These are phyloP conservation scores for Stephanodiscus triporus DNA, from an alignment of 108 stramenopile genomes.

Conservation along the genomic window DNA sequence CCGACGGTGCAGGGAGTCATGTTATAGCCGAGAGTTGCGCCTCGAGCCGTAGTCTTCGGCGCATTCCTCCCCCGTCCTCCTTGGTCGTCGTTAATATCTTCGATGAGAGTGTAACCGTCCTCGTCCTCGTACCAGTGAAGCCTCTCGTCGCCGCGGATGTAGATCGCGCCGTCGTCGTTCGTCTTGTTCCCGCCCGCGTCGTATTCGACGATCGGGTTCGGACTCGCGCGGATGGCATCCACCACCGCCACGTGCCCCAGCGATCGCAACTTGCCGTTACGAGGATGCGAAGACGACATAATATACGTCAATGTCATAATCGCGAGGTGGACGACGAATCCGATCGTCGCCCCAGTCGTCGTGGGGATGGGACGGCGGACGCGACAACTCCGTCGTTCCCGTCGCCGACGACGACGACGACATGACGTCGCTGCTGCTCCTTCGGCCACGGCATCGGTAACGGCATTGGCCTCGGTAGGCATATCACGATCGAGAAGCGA, in stretches of 20 bases:
- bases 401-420: background rate
- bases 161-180: conserved; percentile 18
- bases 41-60: background rate
- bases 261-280: background rate
- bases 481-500: too few relatives aligned
- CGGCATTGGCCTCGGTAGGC: too few relatives aligned
- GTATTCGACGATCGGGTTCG: conserved; percentile 27
- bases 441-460: too few relatives aligned
- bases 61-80: background rate
- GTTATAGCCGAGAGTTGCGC: too few relatives aligned
- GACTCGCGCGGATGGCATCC: conserved; percentile 27
- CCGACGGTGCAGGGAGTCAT: too few relatives aligned
- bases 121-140: conserved; percentile 46
- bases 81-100: conserved; percentile 5
- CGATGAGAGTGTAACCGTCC: conserved; percentile 39
- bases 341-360: background rate
- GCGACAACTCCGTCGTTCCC: too few relatives aligned
- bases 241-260: background rate
- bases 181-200: conserved; percentile 9
- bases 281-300: background rate
- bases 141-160: conserved; percentile 42
- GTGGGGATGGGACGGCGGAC: background rate
- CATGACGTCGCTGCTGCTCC: background rate
- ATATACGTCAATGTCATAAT: background rate
- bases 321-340: background rate